These are phyloP conservation scores for Musa schizocarpa DNA, from an alignment of 176 grass and related monocot species.

Conservation along the genomic window DNA sequence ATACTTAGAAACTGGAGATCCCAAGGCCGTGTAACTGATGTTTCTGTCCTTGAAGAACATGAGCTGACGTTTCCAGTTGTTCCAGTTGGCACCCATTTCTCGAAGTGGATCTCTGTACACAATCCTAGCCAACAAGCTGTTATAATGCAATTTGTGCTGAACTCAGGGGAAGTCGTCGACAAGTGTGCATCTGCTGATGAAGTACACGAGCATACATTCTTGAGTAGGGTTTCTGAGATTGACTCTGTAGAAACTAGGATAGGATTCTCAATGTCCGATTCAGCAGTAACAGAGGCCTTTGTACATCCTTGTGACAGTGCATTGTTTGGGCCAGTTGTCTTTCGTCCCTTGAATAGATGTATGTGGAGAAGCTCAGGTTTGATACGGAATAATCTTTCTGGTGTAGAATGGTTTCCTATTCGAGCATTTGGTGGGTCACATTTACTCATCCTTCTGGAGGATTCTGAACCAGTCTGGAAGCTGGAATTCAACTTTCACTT, in stretches of 20 bases:
- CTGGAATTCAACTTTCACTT: slow-evolving; percentile 57
- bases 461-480: slow-evolving; percentile 70
- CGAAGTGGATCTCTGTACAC: slow-evolving; percentile 58
- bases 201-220: slow-evolving; percentile 46
- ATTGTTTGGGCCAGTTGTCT: slow-evolving; percentile 73
- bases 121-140: slow-evolving; percentile 54
- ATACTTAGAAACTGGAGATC: slow-evolving; percentile 74
- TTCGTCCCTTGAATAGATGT: slow-evolving; percentile 72
- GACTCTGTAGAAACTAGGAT: slow-evolving; percentile 60
- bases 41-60: slow-evolving; percentile 59
- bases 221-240: slow-evolving; percentile 66
- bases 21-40: slow-evolving; percentile 41
- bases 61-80: slow-evolving; percentile 63
- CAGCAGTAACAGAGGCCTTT: slow-evolving; percentile 50
- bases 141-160: slow-evolving; percentile 70
- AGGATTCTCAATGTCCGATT: slow-evolving; percentile 70
- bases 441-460: slow-evolving; percentile 71
- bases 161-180: slow-evolving; percentile 61
- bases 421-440: slow-evolving; percentile 65
- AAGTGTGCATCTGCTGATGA: slow-evolving; percentile 69
- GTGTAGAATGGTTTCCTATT: slow-evolving; percentile 71
- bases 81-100: slow-evolving; percentile 71
- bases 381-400: slow-evolving; percentile 78
- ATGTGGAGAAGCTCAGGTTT: slow-evolving; percentile 76
- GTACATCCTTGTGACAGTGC: slow-evolving; percentile 52